Evolutionary conservation across 139 green algal species (phyloP), one percentile per base, ranked within the genome.

Genomic region (Spirogloea muscicola): DNA sequence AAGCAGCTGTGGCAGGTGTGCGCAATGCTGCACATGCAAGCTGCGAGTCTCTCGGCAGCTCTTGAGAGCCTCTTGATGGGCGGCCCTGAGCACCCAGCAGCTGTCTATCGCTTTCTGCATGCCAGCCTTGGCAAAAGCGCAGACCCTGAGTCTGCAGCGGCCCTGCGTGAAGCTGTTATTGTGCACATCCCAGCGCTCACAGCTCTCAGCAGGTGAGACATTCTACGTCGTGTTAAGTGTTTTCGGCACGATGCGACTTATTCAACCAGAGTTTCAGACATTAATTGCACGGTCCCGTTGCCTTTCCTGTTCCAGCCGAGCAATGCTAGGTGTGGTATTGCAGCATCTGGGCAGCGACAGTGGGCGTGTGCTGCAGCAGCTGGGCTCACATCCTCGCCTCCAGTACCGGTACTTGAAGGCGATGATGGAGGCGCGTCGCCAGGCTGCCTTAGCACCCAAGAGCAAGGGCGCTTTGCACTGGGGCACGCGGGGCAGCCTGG

Each of bases 321-420:
- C 29, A 4, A 59, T 59, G 5, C 60, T 76, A 21, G 3, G 7
- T n/a, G 21, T 70, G 13, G 60, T 78, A 21, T 3, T 10, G 34
- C 5, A 29, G 5, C 16, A 77, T 38, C 40, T 78, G 58, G 57
- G 27, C 13, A 10, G 36, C 18, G 59, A 78, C 4, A 5, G 4
- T 21, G 69, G 74, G 18, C 61, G 40, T 18, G 40, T 78, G n/a
- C 7, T 78, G 10, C 10, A 34, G 13, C 25, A 76, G 27, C 69
- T 78, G 7, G 18, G 27, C 18, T 65, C 36, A 3, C 21, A 3
- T 18, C 69, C 69, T 3, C n/a, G 39, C 3, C 59, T 78, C 27
- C 69, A 71, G 69, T 78, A 59, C 51, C 21, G 38, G 4, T 61
- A 60, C 9, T 33, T 78, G 21, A 77, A 71, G 37, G 69, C 27